Base-by-base conservation (phyloP, 1,284 basidiomycete species). In the Neonothopanus nambi region DNA sequence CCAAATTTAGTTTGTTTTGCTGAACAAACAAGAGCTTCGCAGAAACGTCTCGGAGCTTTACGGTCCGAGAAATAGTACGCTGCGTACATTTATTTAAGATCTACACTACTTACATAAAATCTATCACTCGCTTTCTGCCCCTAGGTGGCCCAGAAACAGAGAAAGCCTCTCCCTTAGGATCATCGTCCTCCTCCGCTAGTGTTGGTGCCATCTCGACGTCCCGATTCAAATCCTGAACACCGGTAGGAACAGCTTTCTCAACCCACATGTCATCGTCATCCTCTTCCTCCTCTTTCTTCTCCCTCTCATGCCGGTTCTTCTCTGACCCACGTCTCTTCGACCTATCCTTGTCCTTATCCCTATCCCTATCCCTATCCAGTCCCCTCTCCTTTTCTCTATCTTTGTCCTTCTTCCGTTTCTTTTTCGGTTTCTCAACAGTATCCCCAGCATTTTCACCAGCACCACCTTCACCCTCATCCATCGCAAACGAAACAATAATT, bases 401-500 rank as follows among this genome's bases (percentile, higher is more conserved):
- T 63, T 74, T 77, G 8, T 70, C 69, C 55, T 78, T 78, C 57
- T 75, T 72, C 65, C 63, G 70, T 56, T 73, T 75, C 62, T 76
- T 78, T 63, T 74, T 76, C 8, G 76, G 71, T 33, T 75, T 67
- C 17, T 78, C 76, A 51, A 72, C 54, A 33, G 3, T 75, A 33
- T 33, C 30, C 30, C 30, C 13, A 33, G 30, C 1, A 66, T 59
- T 15, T 65, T 65, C n/a, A n/a, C n/a, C n/a, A n/a, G n/a, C n/a
- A n/a, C n/a, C n/a, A n/a, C n/a, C 51, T 65, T 67, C 61, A 65
- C 65, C 52, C n/a, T n/a, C 87, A 57, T 73, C 74, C 48, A 80
- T 81, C 3, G 30, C 30, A 62, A 93, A 92, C 3, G 88, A 91
- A 38, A 90, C 78, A 8, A 89, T 73, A 9, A 78, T 76, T 56